Evolutionary conservation across 345 rosid genomes (phyloP).

Genomic region (Isatis tinctoria): DNA sequence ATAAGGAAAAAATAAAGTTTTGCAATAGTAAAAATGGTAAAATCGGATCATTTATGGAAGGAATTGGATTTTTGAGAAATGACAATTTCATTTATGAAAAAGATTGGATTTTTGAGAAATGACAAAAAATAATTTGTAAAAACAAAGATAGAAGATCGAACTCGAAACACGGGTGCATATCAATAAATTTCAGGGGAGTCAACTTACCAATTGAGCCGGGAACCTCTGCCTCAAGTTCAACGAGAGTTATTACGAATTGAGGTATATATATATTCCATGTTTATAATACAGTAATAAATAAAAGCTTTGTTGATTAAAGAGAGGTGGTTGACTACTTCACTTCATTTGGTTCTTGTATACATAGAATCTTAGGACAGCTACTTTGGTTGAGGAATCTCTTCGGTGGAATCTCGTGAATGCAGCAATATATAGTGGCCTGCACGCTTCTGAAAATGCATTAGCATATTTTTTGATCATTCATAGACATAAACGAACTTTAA

Average conservation of each 20-base stretch:
- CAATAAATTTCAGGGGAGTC: no score
- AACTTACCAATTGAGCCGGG: no score
- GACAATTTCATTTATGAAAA: no score
- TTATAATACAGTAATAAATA: neutral
- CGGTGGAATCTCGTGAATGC: conserved; percentile 30
- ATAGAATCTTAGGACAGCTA: conserved; percentile 55
- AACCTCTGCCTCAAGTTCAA: no score
- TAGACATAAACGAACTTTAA: neutral
- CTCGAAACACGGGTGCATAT: no score
- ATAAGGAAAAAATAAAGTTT: no score
- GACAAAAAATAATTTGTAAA: no score
- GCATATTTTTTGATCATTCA: conserved; percentile 1
- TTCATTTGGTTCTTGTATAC: neutral
- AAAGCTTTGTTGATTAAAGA: neutral
- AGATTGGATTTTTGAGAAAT: no score
- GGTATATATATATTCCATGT: neutral
- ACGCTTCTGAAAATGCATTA: conserved; percentile 6
- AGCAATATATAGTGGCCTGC: conserved; percentile 39
- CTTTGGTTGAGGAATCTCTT: conserved; percentile 31
- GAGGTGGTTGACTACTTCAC: neutral
- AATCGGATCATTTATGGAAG: no score
- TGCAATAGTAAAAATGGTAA: no score
- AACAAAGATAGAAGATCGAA: no score
- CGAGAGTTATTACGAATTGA: neutral
- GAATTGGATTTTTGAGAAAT: no score